phyloP scores from a whole-genome alignment of 2,329 filamentous ascomycete species.

The Periconia macrospinosa region DNA sequence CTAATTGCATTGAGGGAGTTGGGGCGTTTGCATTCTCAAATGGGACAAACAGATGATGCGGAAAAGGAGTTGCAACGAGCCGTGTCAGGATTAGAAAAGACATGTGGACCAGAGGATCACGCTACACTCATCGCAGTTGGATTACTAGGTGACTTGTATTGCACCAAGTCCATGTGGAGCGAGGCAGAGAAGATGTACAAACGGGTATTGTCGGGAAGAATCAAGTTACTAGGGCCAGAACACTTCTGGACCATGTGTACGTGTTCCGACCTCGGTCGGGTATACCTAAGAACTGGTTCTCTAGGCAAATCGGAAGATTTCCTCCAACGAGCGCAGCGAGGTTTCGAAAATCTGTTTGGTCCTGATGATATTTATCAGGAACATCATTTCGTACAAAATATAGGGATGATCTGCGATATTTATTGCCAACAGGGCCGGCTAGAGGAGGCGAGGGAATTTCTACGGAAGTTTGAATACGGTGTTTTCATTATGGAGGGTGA shows the following conservation, averaged over 20 bases:
- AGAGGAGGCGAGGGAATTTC: not conserved
- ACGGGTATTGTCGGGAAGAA: conserved; percentile 14
- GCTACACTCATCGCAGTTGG: not conserved
- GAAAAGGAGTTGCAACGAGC: not conserved
- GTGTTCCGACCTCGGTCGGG: not conserved
- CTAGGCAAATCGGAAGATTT: conserved; percentile 14
- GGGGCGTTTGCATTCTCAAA: not conserved
- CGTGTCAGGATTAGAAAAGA: not conserved
- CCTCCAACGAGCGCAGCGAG: conserved; percentile 16
- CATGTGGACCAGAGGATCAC: not conserved
- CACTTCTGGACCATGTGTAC: conserved; percentile 7
- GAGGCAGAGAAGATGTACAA: conserved; percentile 18
- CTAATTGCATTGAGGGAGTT: not conserved
- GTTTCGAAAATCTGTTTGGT: conserved; percentile 13
- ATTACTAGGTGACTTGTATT: not conserved
- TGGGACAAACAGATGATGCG: not conserved
- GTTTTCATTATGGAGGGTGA: too few species aligned
- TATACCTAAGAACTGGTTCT: not conserved
- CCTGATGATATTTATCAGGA: not conserved
- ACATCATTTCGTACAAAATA: not conserved
- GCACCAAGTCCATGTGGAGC: conserved; percentile 13
- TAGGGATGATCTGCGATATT: not conserved
- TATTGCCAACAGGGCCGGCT: not conserved
- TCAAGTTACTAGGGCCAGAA: conserved; percentile 10
- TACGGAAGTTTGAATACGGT: too few species aligned